phyloP scores from a whole-genome alignment of 179 eudicot genomes.

The Silene vulgaris region DNA sequence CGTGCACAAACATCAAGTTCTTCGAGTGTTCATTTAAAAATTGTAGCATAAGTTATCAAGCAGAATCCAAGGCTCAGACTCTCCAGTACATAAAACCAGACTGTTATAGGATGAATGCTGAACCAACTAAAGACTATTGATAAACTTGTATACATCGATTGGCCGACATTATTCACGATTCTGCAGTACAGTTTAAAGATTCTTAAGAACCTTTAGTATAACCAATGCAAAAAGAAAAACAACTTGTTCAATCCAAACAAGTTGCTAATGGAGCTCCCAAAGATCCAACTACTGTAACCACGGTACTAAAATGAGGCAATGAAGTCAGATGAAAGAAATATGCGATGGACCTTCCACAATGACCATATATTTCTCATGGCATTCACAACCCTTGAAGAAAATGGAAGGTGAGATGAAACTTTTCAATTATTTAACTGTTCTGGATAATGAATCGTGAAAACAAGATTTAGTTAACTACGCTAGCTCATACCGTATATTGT shows the following conservation, averaged over 20 bases:
- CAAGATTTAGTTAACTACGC: too few species aligned
- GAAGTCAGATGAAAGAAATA: not conserved
- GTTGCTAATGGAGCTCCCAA: not conserved
- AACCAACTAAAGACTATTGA: not conserved
- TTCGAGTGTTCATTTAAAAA: not conserved
- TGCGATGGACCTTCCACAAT: too few species aligned
- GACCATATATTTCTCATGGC: too few species aligned
- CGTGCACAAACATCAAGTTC: not conserved
- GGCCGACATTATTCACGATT: not conserved
- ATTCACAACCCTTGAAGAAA: too few species aligned
- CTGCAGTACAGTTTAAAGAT: not conserved
- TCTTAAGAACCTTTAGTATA: not conserved
- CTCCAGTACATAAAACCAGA: not conserved
- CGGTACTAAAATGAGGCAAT: not conserved
- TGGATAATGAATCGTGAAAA: too few species aligned
- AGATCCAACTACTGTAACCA: not conserved
- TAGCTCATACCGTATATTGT: too few species aligned
- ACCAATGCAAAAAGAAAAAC: not conserved
- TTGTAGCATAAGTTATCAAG: not conserved
- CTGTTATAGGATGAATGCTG: not conserved
- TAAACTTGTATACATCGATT: not conserved
- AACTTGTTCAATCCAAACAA: not conserved
- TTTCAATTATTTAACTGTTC: too few species aligned
- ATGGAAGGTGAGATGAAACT: too few species aligned
- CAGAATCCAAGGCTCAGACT: slow-evolving; percentile 2